Evolutionary conservation across 2,329 filamentous ascomycete genomes (phyloP).

Genomic region (Iodosphaeria phyllophila): DNA sequence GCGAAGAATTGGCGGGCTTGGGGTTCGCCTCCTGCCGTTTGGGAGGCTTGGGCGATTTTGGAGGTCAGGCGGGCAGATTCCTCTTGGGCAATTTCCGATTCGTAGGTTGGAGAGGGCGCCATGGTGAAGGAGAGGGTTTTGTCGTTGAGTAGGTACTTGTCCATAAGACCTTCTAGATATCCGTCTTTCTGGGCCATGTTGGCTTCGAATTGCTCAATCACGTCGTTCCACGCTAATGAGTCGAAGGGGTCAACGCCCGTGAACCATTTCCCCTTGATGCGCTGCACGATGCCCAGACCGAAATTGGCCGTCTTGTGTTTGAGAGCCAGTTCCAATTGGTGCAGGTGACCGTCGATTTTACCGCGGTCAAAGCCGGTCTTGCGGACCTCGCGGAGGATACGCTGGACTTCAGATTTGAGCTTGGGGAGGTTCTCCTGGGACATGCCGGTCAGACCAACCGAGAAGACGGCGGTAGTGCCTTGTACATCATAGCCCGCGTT

Average conservation of each 20-base stretch:
- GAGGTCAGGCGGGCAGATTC: conserved; percentile 55
- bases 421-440: conserved; percentile 60
- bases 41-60: conserved; percentile 54
- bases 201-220: conserved; percentile 63
- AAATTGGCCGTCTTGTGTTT: conserved; percentile 97
- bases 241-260: conserved; percentile 88
- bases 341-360: conserved; percentile 86
- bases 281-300: conserved; percentile 76
- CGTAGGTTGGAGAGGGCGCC: conserved; percentile 64
- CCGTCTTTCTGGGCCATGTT: conserved; percentile 54
- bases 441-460: conserved; percentile 80
- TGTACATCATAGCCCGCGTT: conserved; percentile 84
- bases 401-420: conserved; percentile 55
- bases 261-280: conserved; percentile 86
- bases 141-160: conserved; percentile 81
- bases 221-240: conserved; percentile 79
- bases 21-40: conserved; percentile 50
- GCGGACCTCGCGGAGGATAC: conserved; percentile 50
- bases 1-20: conserved; percentile 55
- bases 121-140: conserved; percentile 86
- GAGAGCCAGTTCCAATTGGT: conserved; percentile 79
- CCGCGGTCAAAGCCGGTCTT: conserved; percentile 68
- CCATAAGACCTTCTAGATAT: conserved; percentile 69
- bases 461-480: conserved; percentile 64
- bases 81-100: conserved; percentile 54